Evolutionary conservation across 1,284 basidiomycete species (phyloP), one percentile per base, ranked within the genome.

Genomic region (Malassezia caprae): DNA sequence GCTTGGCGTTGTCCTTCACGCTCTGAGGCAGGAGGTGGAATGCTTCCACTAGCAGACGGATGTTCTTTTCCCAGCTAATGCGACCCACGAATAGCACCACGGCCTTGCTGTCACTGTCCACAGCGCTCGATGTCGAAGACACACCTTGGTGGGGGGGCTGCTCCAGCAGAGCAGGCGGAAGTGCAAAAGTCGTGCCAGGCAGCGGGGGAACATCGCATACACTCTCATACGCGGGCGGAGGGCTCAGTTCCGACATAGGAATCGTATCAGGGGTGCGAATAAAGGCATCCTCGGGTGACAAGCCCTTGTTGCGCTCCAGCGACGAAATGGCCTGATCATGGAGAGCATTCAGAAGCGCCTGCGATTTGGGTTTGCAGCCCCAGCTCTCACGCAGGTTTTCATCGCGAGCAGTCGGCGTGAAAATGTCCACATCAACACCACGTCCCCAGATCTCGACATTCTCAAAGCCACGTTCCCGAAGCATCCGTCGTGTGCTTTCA

Each of bases 21-120:
- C 67, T 17, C 49, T 44, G 48, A 1, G 69, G 64, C 3, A 80
- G 68, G 5, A 72, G 57, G 5, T 67, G 62, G 63, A 79, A 80
- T 1, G 80, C 78, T 46, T 77, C 75, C 45, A 82, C 76, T 5
- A 82, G 73, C 6, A 82, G 76, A n/a, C 78, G 74, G 2, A 82
- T 77, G 64, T 82, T 82, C 73, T 82, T 82, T 68, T 82, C 81
- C 78, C 79, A 81, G 2, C 78, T 79, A 40, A 78, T 71, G 19
- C 76, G 69, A 23, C 76, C 76, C 51, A 77, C 77, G 59, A 77
- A 78, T 17, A 76, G 75, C 3, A 77, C 61, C 28, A 76, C 75
- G 12, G 61, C 66, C 51, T 64, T 69, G 52, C 58, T 68, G 61
- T 65, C 56, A 13, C n/a, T 30, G 23, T 61, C 60, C 24, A 48